Evolutionary conservation across 768 basidiomycete genomes (phyloP), one percentile per base, ranked within the genome.

Genomic region (Tylopilus felleus): DNA sequence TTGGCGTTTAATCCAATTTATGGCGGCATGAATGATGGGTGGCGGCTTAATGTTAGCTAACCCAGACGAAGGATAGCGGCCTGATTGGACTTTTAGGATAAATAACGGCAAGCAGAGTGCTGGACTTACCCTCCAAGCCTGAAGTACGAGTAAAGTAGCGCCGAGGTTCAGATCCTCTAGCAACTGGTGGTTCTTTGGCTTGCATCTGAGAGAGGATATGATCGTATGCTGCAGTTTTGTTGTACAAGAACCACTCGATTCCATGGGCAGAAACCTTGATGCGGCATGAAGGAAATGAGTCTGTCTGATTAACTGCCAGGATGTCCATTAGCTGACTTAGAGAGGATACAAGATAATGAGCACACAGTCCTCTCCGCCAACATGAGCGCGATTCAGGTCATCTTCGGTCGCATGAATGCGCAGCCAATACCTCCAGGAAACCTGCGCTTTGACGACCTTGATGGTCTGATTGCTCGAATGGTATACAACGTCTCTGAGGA

Each of bases 391-490:
- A 53, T 75, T 74, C 23, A 90, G 71, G 60, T 90, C 88, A 45
- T 86, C 82, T 59, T 86, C 87, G n/a, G 82, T 79, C 9, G 87
- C 82, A 3, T 93, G 88, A 38, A 79, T 74, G 52, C 93, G 84
- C 45, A 92, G 78, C 96, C 96, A 98, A 69, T 96, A 98, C 58
- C 92, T 80, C 93, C 95, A 98, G 60, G 88, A 88, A 45, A 98
- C 70, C 65, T 92, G 84, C 2, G 86, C 90, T 70, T 92, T 90
- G 44, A 92, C 82, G 47, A 93, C 79, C 57, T 84, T 84, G 41
- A 95, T 77, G 19, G 89, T 91, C 69, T 97, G 89, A 70, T 96
- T 98, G 66, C 90, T 88, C 2, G 93, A 95, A 69, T 96, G 84
- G 68, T 98, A 98, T 17, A 80, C 76, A 29, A 97, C 68, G 66